Base-by-base conservation (phyloP, 345 rosid species). In the Arabis hirsuta region DNA sequence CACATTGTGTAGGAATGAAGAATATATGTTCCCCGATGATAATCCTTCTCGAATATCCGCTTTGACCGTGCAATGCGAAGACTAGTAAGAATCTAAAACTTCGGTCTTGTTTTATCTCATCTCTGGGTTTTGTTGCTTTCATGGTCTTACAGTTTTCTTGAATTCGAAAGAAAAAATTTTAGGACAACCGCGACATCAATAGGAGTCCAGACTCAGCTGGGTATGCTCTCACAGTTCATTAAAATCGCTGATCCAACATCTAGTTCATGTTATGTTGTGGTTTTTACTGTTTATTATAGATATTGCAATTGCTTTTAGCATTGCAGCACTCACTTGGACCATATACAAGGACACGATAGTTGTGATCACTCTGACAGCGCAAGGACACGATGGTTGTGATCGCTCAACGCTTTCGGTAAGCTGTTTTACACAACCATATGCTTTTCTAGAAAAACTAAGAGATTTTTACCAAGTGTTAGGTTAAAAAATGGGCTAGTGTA, bases 21-120 rank as follows among this genome's bases (percentile, higher is more conserved):
- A 97, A 90, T 72, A 90, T 90, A 52, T 89, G 97, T 81, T 93
- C 96, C 34, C 97, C 96, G 9, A 93, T 93, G 90, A 69, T 89
- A 65, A 81, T 93, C 70, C 90, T 93, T 69, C 72, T 89, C 3
- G 96, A 90, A 81, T 76, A 93, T 59, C 90, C 9, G 98, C 84
- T 93, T 87, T 78, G 90, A 90, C 76, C 91, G 69, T 76, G 88
- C 90, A 46, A 92, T 92, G 98, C 84, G 86, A 68, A 87, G 85
- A 85, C 78, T 90, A 84, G 97, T 92, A 82, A 65, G 48, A 10
- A 12, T 45, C 66, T 16, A 4, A 27, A 34, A 9, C 43, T 14
- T 14, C 14, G 4, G 11, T 73, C 56, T 73, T 56, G 4, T 14
- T 36, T 50, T 47, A 12, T 32, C n/a, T 50, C 43, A 57, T 44